These are phyloP conservation scores for Sanghuangporus weigelae DNA, from an alignment of 1,284 basidiomycete genomes.

Conservation along the genomic window DNA sequence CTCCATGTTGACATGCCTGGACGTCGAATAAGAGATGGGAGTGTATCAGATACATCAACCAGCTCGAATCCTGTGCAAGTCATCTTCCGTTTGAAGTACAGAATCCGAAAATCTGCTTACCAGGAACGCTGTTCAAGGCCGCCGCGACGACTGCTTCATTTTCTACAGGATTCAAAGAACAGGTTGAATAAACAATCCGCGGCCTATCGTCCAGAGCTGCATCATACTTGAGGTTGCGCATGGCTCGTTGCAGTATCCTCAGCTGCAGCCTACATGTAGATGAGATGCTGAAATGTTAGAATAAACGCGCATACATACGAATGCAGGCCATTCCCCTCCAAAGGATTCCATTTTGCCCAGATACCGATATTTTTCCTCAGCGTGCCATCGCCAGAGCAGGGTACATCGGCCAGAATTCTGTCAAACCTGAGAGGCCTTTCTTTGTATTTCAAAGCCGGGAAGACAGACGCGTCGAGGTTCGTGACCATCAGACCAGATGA, in stretches of 20 bases:
- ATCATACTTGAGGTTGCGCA: conserved; percentile 82
- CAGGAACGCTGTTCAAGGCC: conserved; percentile 67
- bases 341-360: conserved; percentile 89
- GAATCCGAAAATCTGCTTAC: conserved; percentile 33
- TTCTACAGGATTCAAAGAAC: conserved; percentile 95
- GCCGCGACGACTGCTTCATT: conserved; percentile 96
- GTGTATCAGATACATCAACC: conserved; percentile 68
- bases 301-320: conserved; percentile 42
- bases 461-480: conserved; percentile 91
- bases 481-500: conserved; percentile 93
- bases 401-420: conserved; percentile 94
- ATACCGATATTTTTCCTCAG: conserved; percentile 93
- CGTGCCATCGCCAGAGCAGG: conserved; percentile 97
- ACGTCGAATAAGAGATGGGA: conserved; percentile 71
- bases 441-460: conserved; percentile 61
- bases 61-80: conserved; percentile 63
- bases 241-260: conserved; percentile 87
- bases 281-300: too few relatives aligned
- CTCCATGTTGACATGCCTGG: conserved; percentile 77
- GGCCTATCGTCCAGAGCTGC: conserved; percentile 35
- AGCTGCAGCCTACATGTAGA: conserved; percentile 67
- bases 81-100: conserved; percentile 8
- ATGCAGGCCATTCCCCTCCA: conserved; percentile 90
- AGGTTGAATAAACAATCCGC: conserved; percentile 96
- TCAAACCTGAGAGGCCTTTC: conserved; percentile 69